phyloP scores from a whole-genome alignment of 2,329 filamentous ascomycete genomes.

The Neonectria coccinea region DNA sequence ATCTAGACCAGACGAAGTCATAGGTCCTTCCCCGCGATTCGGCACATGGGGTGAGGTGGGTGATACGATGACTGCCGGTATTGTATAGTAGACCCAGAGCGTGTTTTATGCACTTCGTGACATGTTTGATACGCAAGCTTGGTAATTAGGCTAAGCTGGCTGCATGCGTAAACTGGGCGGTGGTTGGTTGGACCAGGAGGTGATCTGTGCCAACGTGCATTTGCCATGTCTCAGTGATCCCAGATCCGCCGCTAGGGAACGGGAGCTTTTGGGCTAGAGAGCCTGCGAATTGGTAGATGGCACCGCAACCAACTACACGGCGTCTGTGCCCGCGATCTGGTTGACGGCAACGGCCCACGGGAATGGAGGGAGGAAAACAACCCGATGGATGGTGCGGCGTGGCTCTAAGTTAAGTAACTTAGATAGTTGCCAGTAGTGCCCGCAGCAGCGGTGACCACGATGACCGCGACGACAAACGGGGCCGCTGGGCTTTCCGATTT shows the following conservation, averaged over 20 bases:
- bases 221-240: constrained; percentile 10
- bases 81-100: no score
- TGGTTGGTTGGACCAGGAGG: constrained; percentile 14
- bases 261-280: not conserved
- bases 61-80: not conserved
- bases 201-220: constrained; percentile 25
- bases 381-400: not conserved
- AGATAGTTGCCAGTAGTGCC: no score
- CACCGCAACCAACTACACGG: not conserved
- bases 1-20: no score
- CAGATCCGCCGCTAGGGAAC: constrained; percentile 10
- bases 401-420: no score
- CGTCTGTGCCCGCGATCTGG: constrained; percentile 5
- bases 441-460: not conserved
- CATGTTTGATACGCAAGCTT: constrained; percentile 3
- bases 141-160: constrained; percentile 13
- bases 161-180: constrained; percentile 11
- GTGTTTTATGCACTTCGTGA: not conserved
- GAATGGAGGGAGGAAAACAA: not conserved
- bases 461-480: not conserved
- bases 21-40: not conserved
- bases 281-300: not conserved
- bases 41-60: not conserved
- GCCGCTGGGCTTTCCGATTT: constrained; percentile 29
- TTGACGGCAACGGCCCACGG: no score